Evolutionary conservation across 1,284 basidiomycete genomes (phyloP).

Genomic region (Ceratobasidium sp.): DNA sequence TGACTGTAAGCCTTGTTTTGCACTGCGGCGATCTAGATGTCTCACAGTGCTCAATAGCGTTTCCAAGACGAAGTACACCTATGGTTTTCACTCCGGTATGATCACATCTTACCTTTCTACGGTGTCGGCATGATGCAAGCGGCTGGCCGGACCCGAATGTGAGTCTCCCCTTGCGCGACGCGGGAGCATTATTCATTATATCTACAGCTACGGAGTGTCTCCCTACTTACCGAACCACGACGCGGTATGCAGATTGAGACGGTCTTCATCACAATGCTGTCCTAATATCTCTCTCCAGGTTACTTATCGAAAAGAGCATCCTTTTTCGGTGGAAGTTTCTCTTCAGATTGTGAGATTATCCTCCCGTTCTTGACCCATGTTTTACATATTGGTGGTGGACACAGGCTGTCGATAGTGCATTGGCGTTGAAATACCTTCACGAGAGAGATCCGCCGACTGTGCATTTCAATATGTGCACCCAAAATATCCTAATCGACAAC

Average conservation of each 20-base stretch:
- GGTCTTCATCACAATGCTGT: not conserved
- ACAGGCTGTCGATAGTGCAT: not conserved
- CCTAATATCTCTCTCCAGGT: not conserved
- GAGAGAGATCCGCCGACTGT: not conserved
- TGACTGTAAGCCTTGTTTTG: not conserved
- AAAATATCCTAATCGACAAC: slow-evolving; percentile 7
- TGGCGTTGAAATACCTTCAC: not conserved
- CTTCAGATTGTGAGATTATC: slow-evolving; percentile 3
- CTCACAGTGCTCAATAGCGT: not conserved
- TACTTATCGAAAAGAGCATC: not conserved
- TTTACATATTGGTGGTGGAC: no score
- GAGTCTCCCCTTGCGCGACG: not conserved
- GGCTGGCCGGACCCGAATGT: slow-evolving; percentile 3
- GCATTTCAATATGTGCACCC: not conserved
- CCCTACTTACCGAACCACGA: slow-evolving; percentile 1
- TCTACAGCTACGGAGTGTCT: not conserved
- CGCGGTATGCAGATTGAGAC: not conserved
- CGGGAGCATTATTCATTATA: no score
- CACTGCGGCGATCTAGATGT: not conserved
- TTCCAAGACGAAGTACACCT: not conserved
- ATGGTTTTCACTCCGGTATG: not conserved
- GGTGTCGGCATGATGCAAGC: not conserved
- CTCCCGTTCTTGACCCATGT: no score
- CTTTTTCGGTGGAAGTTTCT: not conserved
- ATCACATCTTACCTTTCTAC: slow-evolving; percentile 7